These are phyloP conservation scores for Clavariopsis aquatica DNA, from an alignment of 495 filamentous ascomycete genomes.

Conservation along the genomic window DNA sequence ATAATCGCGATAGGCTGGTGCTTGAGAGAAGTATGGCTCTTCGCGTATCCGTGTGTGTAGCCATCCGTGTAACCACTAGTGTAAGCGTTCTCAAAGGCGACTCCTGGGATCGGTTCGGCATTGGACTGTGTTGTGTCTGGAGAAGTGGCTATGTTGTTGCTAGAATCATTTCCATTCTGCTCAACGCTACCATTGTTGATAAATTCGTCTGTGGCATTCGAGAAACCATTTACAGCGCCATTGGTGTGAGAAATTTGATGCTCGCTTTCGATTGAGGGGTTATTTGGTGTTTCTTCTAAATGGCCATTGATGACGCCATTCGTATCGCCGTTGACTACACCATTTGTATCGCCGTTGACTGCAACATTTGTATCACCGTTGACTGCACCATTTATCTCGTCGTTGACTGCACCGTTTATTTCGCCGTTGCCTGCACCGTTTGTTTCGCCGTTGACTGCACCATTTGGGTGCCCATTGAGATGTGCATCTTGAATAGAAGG, in stretches of 20 bases:
- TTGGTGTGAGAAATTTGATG: neutral
- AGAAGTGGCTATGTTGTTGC: neutral
- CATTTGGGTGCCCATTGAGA: neutral
- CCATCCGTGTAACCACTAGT: slow-evolving; percentile 41
- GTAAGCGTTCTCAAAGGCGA: neutral
- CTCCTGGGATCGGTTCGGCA: neutral
- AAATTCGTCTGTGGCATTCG: neutral
- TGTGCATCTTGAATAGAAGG: neutral
- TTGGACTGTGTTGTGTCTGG: neutral
- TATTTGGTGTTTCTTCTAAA: neutral
- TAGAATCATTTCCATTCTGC: neutral
- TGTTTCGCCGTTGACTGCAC: neutral
- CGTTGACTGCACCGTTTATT: slow-evolving; percentile 1
- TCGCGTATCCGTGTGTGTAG: slow-evolving; percentile 46
- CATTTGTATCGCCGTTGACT: neutral
- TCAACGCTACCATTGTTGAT: neutral
- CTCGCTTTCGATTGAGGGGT: neutral
- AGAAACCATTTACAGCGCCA: neutral
- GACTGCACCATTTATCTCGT: no score
- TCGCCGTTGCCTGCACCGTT: no score
- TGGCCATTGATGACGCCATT: neutral
- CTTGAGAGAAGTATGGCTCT: slow-evolving; percentile 40
- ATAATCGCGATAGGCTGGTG: slow-evolving; percentile 62
- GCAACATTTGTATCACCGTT: no score
- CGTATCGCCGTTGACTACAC: neutral